A percentile compares a stretch with the other conserved stretches of the same genome.
These are phyloP conservation scores for Arachis hypogaea DNA, from an alignment of 306 rosid genomes.

Conservation along the genomic window DNA sequence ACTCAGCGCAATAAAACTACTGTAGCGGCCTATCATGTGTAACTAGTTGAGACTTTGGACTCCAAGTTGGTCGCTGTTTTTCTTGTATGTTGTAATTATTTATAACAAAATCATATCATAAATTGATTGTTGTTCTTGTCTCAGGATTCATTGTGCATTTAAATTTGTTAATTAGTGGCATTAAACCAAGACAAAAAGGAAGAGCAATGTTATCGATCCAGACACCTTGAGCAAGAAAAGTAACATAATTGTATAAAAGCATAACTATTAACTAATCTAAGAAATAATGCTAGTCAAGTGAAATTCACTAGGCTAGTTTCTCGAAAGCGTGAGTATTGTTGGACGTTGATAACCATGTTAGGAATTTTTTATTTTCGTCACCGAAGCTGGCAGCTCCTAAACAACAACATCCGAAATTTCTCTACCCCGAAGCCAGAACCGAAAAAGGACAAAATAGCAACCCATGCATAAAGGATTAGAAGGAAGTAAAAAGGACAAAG, in stretches of 20 bases:
- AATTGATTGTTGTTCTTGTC: too few species aligned
- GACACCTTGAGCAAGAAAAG: too few species aligned
- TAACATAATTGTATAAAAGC: not conserved
- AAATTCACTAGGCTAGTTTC: conserved; percentile 36
- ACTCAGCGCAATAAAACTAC: not conserved
- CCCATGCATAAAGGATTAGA: not conserved
- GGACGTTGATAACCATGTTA: conserved; percentile 40
- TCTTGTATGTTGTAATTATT: too few species aligned
- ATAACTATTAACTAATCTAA: conserved; percentile 1
- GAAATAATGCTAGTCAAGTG: not conserved
- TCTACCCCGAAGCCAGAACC: not conserved
- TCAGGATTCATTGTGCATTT: too few species aligned
- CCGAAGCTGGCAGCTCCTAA: conserved; percentile 26
- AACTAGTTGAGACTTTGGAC: too few species aligned
- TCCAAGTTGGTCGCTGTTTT: too few species aligned
- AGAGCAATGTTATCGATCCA: too few species aligned
- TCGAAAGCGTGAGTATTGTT: not conserved
- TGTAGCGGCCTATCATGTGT: not conserved
- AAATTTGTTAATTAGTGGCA: too few species aligned
- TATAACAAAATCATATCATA: too few species aligned
- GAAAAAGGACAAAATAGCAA: conserved; percentile 15
- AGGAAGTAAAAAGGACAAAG: too few species aligned
- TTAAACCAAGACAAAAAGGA: too few species aligned
- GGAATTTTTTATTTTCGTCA: conserved; percentile 3
- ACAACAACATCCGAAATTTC: conserved; percentile 32